These are phyloP conservation scores for Elsinoe fawcettii DNA, from an alignment of 2,329 filamentous ascomycete species.

Conservation along the genomic window DNA sequence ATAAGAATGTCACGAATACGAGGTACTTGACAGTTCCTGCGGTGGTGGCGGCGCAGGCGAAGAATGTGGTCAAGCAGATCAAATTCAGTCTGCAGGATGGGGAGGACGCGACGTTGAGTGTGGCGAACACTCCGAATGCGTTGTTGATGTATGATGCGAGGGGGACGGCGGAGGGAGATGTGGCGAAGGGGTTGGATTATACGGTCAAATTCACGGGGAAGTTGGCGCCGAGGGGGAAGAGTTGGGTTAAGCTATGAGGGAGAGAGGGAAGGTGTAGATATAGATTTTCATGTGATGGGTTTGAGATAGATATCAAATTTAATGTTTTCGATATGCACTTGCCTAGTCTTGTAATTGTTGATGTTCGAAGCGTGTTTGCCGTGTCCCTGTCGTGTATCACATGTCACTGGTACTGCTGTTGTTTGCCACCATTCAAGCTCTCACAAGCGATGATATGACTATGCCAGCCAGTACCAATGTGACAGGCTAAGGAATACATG, in stretches of 20 bases:
- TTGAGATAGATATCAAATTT: background rate
- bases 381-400: too few species aligned
- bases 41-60: background rate
- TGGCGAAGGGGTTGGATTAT: conserved; percentile 9
- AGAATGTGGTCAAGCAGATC: background rate
- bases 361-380: too few species aligned
- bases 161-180: background rate
- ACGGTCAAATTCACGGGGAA: background rate
- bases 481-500: too few species aligned
- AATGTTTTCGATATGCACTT: background rate
- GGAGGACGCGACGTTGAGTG: conserved; percentile 40
- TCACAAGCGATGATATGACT: too few species aligned
- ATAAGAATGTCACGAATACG: conserved; percentile 20
- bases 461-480: too few species aligned
- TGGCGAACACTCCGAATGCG: conserved; percentile 42
- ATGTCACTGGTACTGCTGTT: too few species aligned
- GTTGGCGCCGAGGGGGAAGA: background rate
- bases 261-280: background rate
- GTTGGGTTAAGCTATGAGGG: background rate
- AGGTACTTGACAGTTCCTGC: background rate
- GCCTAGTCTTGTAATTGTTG: background rate
- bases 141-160: conserved; percentile 40
- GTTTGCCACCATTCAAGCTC: too few species aligned
- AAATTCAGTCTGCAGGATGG: conserved; percentile 29
- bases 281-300: background rate